A percentile compares a stretch with the other conserved stretches of the same genome.
These are phyloP conservation scores for Endocalyx cinctus DNA, from an alignment of 2,329 filamentous ascomycete genomes.

Conservation along the genomic window DNA sequence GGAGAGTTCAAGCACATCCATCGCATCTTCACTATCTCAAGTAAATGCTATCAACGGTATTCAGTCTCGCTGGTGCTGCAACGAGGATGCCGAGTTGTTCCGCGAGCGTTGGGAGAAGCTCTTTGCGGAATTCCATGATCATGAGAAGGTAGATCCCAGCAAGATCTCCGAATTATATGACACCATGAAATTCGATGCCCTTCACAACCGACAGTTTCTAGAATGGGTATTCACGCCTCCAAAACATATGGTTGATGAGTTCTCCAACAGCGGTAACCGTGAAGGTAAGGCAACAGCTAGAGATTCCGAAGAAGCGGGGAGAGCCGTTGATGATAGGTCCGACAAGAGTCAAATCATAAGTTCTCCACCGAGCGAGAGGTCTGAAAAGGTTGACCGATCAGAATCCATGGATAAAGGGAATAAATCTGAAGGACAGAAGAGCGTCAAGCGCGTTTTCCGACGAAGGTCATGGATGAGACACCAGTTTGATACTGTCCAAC, in stretches of 20 bases:
- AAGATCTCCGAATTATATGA: slow-evolving; percentile 98
- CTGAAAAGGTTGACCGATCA: slow-evolving; percentile 19
- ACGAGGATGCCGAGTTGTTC: slow-evolving; percentile 91
- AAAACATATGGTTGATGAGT: slow-evolving; percentile 69
- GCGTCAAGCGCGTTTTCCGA: slow-evolving; percentile 51
- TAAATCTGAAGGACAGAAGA: slow-evolving; percentile 28
- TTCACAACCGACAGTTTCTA: slow-evolving; percentile 93
- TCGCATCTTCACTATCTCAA: slow-evolving; percentile 51
- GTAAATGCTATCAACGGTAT: slow-evolving; percentile 64
- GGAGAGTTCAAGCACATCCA: slow-evolving; percentile 37
- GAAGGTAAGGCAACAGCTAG: slow-evolving; percentile 34
- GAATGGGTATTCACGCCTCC: slow-evolving; percentile 97
- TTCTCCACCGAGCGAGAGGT: slow-evolving; percentile 20
- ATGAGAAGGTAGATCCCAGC: slow-evolving; percentile 96
- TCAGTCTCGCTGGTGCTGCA: slow-evolving; percentile 91
- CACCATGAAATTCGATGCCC: slow-evolving; percentile 98
- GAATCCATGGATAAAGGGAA: slow-evolving; percentile 25
- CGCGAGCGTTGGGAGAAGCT: slow-evolving; percentile 98
- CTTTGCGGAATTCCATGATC: slow-evolving; percentile 92
- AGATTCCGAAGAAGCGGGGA: slow-evolving; percentile 35
- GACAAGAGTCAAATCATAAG: slow-evolving; percentile 32
- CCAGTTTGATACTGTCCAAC: slow-evolving; percentile 50
- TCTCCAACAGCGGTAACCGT: slow-evolving; percentile 38
- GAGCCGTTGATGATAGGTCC: slow-evolving; percentile 35
- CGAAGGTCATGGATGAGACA: slow-evolving; percentile 57